Evolutionary conservation across 805 yeast genomes (phyloP).

Genomic region (Lipomyces yamanashiensis): DNA sequence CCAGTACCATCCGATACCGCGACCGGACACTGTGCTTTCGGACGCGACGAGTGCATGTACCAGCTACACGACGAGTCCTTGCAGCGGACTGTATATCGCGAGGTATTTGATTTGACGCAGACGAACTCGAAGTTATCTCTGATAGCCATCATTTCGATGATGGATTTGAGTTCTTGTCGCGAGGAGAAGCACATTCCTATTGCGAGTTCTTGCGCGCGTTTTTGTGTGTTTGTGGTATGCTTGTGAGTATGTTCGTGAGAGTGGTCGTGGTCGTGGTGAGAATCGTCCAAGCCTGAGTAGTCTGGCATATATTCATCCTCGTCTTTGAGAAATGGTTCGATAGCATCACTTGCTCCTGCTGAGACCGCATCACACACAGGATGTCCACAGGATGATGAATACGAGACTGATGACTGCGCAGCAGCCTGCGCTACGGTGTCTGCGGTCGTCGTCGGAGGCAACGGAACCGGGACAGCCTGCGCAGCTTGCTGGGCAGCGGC

Average conservation of each 20-base stretch:
- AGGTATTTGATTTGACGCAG: conserved; percentile 25
- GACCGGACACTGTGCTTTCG: conserved; percentile 17
- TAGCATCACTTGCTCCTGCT: neutral
- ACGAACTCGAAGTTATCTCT: conserved; percentile 27
- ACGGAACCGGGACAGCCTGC: neutral
- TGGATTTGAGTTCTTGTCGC: conserved; percentile 22
- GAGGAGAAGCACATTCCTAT: conserved; percentile 21
- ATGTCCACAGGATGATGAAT: conserved; percentile 1
- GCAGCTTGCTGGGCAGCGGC: neutral
- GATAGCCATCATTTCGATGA: conserved; percentile 22
- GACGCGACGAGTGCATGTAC: conserved; percentile 27
- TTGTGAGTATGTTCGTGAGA: neutral
- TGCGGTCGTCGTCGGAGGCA: neutral
- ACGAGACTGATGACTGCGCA: neutral
- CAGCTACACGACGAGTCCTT: conserved; percentile 24
- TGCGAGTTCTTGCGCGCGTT: conserved; percentile 12
- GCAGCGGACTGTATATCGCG: conserved; percentile 26
- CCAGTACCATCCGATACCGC: neutral
- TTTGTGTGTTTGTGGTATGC: neutral
- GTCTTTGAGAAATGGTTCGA: too few relatives aligned
- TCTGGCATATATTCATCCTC: neutral
- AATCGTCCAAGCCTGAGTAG: neutral
- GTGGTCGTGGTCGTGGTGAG: too few relatives aligned
- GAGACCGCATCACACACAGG: conserved; percentile 3
- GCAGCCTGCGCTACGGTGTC: neutral